Conservation (phyloP, 1,284 basidiomycete genomes). For the Pyrrhoderma noxium region DNA sequence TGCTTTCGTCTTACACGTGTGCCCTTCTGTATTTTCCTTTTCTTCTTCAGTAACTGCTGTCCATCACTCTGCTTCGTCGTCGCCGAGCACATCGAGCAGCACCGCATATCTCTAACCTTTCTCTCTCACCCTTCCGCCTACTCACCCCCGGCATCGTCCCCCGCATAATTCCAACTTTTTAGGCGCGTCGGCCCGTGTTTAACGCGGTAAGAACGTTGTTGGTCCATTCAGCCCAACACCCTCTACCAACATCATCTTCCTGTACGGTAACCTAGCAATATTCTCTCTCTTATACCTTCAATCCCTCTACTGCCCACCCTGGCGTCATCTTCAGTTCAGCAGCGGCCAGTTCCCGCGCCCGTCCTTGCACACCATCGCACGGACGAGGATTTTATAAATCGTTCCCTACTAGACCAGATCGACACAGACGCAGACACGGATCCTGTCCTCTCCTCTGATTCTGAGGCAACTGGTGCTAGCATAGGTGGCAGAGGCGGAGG, state of each 20-base stretch:
- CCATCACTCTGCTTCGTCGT: constrained; percentile 23
- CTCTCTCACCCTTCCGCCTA: neutral
- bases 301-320: constrained; percentile 14
- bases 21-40: constrained; percentile 19
- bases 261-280: constrained; percentile 5
- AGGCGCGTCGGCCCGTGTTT: constrained; percentile 13
- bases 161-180: neutral
- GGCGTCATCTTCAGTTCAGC: constrained; percentile 22
- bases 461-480: constrained; percentile 39
- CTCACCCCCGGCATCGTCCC: neutral
- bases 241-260: constrained; percentile 15
- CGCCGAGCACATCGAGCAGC: constrained; percentile 22
- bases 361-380: constrained; percentile 30
- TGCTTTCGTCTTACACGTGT: constrained; percentile 19
- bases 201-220: constrained; percentile 11
- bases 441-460: constrained; percentile 47
- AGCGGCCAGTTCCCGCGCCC: constrained; percentile 33
- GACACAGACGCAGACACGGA: constrained; percentile 76
- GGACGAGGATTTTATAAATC: constrained; percentile 79
- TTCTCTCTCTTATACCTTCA: constrained; percentile 11
- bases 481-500: neutral
- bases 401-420: constrained; percentile 69
- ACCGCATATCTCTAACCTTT: constrained; percentile 1
- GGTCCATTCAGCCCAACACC: constrained; percentile 5
- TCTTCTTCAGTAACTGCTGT: constrained; percentile 13